phyloP scores from a whole-genome alignment of 2,329 filamentous ascomycete species.

The Cladobotryum protrusum region DNA sequence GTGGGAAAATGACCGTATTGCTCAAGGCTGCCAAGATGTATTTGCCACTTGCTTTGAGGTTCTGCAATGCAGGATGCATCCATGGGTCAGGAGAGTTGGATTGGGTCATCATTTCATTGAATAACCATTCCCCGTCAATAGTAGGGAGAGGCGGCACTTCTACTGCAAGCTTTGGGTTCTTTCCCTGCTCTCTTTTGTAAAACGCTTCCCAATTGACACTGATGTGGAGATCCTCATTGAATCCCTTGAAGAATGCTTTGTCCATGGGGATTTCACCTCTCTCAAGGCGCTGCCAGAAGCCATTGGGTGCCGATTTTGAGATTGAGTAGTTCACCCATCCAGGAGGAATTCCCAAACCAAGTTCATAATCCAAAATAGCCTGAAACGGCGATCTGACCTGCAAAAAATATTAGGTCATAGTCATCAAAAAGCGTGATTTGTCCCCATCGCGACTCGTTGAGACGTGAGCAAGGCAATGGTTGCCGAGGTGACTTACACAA shows the following conservation, averaged over 20 bases:
- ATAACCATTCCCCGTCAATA: slow-evolving; percentile 73
- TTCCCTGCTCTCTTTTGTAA: slow-evolving; percentile 39
- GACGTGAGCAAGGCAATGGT: background rate
- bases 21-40: slow-evolving; percentile 77
- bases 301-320: slow-evolving; percentile 67
- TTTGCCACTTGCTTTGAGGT: slow-evolving; percentile 55
- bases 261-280: slow-evolving; percentile 75
- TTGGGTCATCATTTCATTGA: slow-evolving; percentile 83
- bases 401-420: slow-evolving; percentile 7
- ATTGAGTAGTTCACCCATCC: slow-evolving; percentile 93
- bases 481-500: slow-evolving; percentile 63
- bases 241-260: slow-evolving; percentile 65
- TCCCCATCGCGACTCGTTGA: background rate
- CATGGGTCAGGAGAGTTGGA: slow-evolving; percentile 70
- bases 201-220: slow-evolving; percentile 64
- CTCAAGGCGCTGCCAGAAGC: slow-evolving; percentile 85
- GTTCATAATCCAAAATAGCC: slow-evolving; percentile 86
- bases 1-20: slow-evolving; percentile 85
- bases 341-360: slow-evolving; percentile 65
- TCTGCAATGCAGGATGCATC: slow-evolving; percentile 77
- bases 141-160: slow-evolving; percentile 58
- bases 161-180: slow-evolving; percentile 32
- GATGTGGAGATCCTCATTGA: slow-evolving; percentile 66
- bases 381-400: slow-evolving; percentile 90
- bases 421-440: background rate